Base-by-base conservation (phyloP, 2,329 filamentous ascomycete species). In the Emmonsiellopsis sp. region DNA sequence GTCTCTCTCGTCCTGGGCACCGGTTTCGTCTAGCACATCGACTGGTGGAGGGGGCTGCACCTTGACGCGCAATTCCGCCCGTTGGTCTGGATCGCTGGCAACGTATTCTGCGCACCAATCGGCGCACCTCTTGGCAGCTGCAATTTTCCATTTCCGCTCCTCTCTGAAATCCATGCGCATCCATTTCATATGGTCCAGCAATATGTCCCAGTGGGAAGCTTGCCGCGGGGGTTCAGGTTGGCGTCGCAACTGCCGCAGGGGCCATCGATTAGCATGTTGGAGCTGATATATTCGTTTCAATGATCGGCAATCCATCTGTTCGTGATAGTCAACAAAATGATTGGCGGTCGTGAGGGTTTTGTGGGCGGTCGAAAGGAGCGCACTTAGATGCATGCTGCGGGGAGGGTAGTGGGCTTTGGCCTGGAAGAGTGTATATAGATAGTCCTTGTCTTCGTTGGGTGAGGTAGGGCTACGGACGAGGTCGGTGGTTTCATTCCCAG, bases 131-230 rank as follows among this genome's bases (percentile, higher is more conserved):
- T 85, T 85, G 5, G 91, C 91, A 37, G 86, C 80, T 2, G 86
- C 81, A 64, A 83, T 84, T 71, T 96, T 97, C 90, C 91, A 95
- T 67, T 95, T 95, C 42, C 89, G 78, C 68, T 97, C 93, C 69
- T 96, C 88, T 50, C 87, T 81, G 64, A 96, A 97, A 69, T 98
- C 93, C 1, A 90, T 96, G 49, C 91, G 83, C 88, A 98, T 94
- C 92, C 92, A 97, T 68, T 91, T 95, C 81, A 92, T 88, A 73
- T 98, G 91, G 60, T 90, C 81, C 34, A 98, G 74, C 53, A 97
- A 69, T 51, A 92, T 79, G 70, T 98, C 93, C 81, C 85, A 88
- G 61, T 97, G 92, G 2, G 86, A 84, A 1, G 82, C 79, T 14
- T 85, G 85, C 39, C 89, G 82, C 3, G 81, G 77, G 4, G 92